Base-by-base conservation (phyloP, 2,329 filamentous ascomycete species). In the Aspergillus thermomutatus region DNA sequence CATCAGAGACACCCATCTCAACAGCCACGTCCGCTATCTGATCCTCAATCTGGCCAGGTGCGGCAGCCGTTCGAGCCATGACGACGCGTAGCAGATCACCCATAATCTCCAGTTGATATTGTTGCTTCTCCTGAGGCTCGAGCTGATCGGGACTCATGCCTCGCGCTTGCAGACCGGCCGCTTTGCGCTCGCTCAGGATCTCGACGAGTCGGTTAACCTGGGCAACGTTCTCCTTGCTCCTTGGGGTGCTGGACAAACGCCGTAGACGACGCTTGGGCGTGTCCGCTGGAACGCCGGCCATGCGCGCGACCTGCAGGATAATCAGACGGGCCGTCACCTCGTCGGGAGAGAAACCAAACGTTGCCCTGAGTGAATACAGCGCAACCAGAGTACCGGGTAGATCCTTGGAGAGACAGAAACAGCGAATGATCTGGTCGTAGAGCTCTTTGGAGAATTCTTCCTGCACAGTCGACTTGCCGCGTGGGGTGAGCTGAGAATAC, bases 391-490 rank as follows among this genome's bases (percentile, higher is more conserved):
- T 79, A 31, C 80, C 82, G 2, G 74, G 60, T 14, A 79, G 69
- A 60, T 84, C 82, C 49, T 78, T 73, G 1, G 73, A 75, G 7
- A 81, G 68, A 57, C 79, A 80, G 66, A 83, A 82, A 61, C 76
- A 79, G 31, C 78, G 73, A 27, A 82, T 75, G 49, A 84, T 80
- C 55, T 79, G 75, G 59, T 82, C 75, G 58, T 83, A 83, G 2
- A 83, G 63, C 4, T 80, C 78, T 55, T 72, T 74, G 23, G 79
- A 77, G 56, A 82, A 76, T 41, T 76, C 72, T 26, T 70, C 66
- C 19, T 69, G 64, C 11, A 68, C 66, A 3, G 53, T 60, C 46
- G 71, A 65, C 52, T 69, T 64, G 23, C 55, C 56, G 51, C 70
- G 69, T 1, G 62, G 57, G 9, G 71, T 63, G 23, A 79, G 66